Base-by-base conservation (phyloP, 768 basidiomycete species). In the Pisolithus marmoratus region DNA sequence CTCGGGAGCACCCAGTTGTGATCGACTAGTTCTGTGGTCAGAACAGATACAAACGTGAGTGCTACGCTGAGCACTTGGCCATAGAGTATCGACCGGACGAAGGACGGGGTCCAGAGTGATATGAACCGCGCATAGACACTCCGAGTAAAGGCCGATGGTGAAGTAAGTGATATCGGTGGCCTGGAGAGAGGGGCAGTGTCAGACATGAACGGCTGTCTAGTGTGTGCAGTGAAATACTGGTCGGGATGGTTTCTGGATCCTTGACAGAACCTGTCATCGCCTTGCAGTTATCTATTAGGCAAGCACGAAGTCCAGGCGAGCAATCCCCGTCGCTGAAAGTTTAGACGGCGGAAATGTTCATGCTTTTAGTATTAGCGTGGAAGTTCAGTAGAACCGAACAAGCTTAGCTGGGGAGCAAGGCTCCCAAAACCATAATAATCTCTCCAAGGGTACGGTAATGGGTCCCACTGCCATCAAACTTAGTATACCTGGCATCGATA, bases 1-100 rank as follows among this genome's bases (percentile, higher is more conserved):
- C 85, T 87, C 4, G 87, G 82, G 45, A 87, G 66, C 20, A 74
- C 69, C 82, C 85, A 87, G 62, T 80, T 79, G 27, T 84, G 69
- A 31, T 58, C 70, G 8, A 80, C 78, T 38, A 90, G 74, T 65
- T 88, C 85, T 8, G 85, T 84, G 2, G 88, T 90, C 41, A 85
- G 83, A n/a, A 89, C 84, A 63, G 50, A 51, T 20, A 46, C 31
- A 6, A 23, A 42, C 5, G 52, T 53, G 22, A 53, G 37, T 15
- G 37, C 37, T 34, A 53, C n/a, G 24, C 52, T 53, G 38, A 53
- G 38, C 22, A 44, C 27, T 23, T 53, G 52, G 15, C 52, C 52
- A 4, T 31, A 38, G 27, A 53, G 17, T 5, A 53, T 31, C 27
- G 52, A 53, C 17, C 48, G 44, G 3, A 41, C 22, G 27, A 52